These are phyloP conservation scores for Brettanomyces nanus DNA, from an alignment of 805 yeast genomes.

Conservation along the genomic window DNA sequence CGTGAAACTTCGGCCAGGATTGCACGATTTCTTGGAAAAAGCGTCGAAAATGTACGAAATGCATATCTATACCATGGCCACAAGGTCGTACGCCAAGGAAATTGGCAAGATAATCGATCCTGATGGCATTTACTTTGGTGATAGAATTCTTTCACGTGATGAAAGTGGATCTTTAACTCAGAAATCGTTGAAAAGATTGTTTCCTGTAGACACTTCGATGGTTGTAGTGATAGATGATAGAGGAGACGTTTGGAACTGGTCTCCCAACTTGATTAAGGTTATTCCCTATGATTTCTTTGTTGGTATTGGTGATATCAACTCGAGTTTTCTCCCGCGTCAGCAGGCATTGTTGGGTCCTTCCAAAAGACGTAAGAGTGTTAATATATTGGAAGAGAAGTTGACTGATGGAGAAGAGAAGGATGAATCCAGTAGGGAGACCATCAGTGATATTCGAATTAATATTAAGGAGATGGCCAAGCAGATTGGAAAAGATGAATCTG, in stretches of 20 bases:
- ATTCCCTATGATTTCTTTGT: constrained; percentile 94
- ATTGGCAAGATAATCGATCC: constrained; percentile 93
- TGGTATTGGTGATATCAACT: constrained; percentile 95
- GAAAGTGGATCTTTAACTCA: constrained; percentile 91
- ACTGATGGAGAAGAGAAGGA: constrained; percentile 14
- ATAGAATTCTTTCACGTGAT: constrained; percentile 84
- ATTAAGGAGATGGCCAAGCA: background rate
- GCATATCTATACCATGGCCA: constrained; percentile 98
- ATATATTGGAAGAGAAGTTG: constrained; percentile 41
- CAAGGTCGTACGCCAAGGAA: constrained; percentile 83
- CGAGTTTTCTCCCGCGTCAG: constrained; percentile 82
- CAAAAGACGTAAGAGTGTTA: constrained; percentile 50
- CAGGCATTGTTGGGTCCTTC: constrained; percentile 52
- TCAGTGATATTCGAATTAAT: constrained; percentile 3
- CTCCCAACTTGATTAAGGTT: constrained; percentile 80
- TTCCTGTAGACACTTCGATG: constrained; percentile 95
- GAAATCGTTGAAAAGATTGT: constrained; percentile 77
- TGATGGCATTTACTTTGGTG: constrained; percentile 76
- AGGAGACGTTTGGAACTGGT: constrained; percentile 99
- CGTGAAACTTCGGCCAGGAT: constrained; percentile 86
- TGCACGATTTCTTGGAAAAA: constrained; percentile 59
- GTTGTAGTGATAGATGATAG: constrained; percentile 95
- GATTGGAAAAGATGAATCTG: constrained; percentile 8
- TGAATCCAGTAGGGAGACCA: constrained; percentile 18
- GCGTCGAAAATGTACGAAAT: constrained; percentile 68